Evolutionary conservation across 306 rosid genomes (phyloP), one percentile per base, ranked within the genome.

Genomic region (Glycine soja): DNA sequence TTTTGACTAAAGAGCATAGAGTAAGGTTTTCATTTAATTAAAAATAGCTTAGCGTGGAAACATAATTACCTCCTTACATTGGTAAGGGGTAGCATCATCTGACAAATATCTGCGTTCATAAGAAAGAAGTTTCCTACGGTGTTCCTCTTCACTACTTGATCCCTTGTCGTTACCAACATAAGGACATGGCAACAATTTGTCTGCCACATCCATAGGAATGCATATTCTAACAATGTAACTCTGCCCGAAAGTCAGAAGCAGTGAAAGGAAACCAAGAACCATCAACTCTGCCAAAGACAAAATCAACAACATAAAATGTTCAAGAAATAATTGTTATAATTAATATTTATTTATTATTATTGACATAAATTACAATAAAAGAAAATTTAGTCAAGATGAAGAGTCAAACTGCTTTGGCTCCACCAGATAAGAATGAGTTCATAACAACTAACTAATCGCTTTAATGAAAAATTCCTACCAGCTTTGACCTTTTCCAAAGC

Each of bases 401-500:
- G 67, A 36, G 51, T 69, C 68, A 19, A 61, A 74, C 30, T 54
- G 52, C 48, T 34, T 50, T 72, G 52, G 56, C 42, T 78, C 12
- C 19, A 45, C 5, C 13, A 34, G 3, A 19, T 61, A 62, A 18
- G 42, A 56, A 74, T 7, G 50, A 62, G 7, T 75, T 40, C 64
- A 68, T 63, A 77, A 70, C 67, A 42, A 75, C 45, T 0, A 42
- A 75, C 45, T 0, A 68, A 71, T 56, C 40, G 3, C 6, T 81
- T 63, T 46, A 51, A 18, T 30, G 73, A 68, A 43, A 72, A 75
- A 52, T 53, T 80, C 80, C 78, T 82, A 93, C 99, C 98, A 14
- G 97, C 87, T 91, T 96, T 93, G 80, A 96, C 88, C 79, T 96
- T 96, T 88, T 90, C 97, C 40, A 93, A 81, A 83, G 99, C 98